Conservation (phyloP, 2,329 filamentous ascomycete genomes). For the Arthrobotrys pseudoclavata region DNA sequence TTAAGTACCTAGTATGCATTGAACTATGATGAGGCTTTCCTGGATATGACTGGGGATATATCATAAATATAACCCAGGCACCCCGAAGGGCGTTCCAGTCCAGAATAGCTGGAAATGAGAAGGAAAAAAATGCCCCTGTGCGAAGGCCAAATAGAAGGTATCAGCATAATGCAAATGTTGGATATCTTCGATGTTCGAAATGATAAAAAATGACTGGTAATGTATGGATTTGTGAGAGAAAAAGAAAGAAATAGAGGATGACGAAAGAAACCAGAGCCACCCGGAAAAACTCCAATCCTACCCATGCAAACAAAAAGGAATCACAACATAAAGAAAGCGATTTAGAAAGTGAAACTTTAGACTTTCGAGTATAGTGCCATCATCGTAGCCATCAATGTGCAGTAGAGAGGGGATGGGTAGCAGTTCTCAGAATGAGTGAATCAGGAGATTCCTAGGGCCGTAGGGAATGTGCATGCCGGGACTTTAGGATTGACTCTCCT, state of each 20-base stretch:
- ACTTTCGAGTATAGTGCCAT: not conserved
- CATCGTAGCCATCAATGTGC: not conserved
- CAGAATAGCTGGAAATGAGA: not conserved
- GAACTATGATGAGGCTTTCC: too few relatives aligned
- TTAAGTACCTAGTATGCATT: too few relatives aligned
- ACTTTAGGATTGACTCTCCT: not conserved
- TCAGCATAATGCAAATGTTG: not conserved
- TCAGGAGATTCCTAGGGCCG: not conserved
- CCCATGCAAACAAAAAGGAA: not conserved
- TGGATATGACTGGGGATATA: not conserved
- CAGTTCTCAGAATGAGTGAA: not conserved
- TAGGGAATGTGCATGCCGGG: not conserved
- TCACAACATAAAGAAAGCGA: not conserved
- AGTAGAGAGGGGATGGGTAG: not conserved
- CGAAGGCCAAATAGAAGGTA: not conserved
- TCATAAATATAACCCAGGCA: not conserved
- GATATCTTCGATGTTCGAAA: not conserved
- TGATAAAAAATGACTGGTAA: not conserved
- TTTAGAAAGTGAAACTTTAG: not conserved
- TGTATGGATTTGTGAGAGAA: not conserved
- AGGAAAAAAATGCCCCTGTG: not conserved
- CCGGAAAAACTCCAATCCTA: conserved; percentile 1
- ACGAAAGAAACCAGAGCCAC: not conserved
- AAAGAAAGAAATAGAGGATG: not conserved
- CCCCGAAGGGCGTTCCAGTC: not conserved